Conservation (phyloP, 306 rosid genomes). For the Acacia confusa region DNA sequence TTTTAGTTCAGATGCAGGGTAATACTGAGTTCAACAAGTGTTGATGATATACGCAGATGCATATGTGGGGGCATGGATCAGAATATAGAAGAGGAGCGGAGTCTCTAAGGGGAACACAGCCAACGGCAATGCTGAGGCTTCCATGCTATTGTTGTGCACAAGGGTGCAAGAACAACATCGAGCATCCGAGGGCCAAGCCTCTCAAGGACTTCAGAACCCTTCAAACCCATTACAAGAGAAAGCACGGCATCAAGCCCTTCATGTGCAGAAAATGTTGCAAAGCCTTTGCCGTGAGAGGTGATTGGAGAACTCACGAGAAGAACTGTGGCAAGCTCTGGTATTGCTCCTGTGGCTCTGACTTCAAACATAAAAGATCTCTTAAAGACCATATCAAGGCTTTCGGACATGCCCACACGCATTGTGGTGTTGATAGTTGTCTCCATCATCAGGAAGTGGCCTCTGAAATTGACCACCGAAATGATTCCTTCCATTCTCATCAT, state of each 20-base stretch:
- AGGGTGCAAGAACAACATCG: slow-evolving; percentile 93
- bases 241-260: slow-evolving; percentile 90
- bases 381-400: slow-evolving; percentile 91
- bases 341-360: slow-evolving; percentile 93
- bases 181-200: slow-evolving; percentile 85
- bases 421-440: slow-evolving; percentile 57
- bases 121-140: slow-evolving; percentile 92
- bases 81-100: slow-evolving; percentile 92
- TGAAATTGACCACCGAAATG: slow-evolving; percentile 64
- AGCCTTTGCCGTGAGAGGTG: slow-evolving; percentile 93
- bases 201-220: slow-evolving; percentile 91
- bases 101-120: slow-evolving; percentile 87
- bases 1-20: neutral
- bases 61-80: slow-evolving; percentile 99
- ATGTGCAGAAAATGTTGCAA: slow-evolving; percentile 87
- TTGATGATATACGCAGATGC: slow-evolving; percentile 54
- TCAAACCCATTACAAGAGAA: slow-evolving; percentile 94
- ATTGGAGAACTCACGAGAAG: slow-evolving; percentile 98
- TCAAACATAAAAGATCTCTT: slow-evolving; percentile 89
- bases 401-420: slow-evolving; percentile 77
- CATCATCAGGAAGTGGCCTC: slow-evolving; percentile 66
- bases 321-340: slow-evolving; percentile 96
- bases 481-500: slow-evolving; percentile 38
- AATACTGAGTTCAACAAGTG: neutral
- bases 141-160: slow-evolving; percentile 88